Conservation (phyloP, 306 rosid species). For the Quercus cerris region DNA sequence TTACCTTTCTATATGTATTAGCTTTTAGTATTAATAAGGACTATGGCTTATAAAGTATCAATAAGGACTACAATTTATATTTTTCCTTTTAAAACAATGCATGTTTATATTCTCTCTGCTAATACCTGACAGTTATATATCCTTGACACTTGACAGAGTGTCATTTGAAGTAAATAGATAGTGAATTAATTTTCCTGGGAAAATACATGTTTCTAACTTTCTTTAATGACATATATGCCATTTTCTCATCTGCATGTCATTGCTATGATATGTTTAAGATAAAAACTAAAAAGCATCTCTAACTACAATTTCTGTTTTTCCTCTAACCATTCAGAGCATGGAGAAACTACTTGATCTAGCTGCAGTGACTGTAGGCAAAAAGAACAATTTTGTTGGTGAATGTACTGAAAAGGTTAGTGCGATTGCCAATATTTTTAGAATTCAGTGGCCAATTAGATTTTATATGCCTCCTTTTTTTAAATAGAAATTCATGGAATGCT, state of each 20-base stretch:
- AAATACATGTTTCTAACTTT: neutral
- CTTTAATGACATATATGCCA: neutral
- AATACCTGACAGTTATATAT: neutral
- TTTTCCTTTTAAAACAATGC: too few species aligned
- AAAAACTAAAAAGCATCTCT: conserved; percentile 3
- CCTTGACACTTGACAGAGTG: neutral
- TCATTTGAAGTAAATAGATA: neutral
- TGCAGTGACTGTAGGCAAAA: conserved; percentile 24
- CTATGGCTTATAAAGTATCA: too few species aligned
- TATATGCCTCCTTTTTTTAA: neutral
- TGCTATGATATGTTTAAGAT: conserved; percentile 9
- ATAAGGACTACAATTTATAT: too few species aligned
- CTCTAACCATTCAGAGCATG: conserved; percentile 61
- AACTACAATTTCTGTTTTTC: neutral
- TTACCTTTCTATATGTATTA: too few species aligned
- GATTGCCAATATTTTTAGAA: conserved; percentile 20
- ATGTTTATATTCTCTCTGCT: too few species aligned
- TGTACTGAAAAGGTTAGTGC: conserved; percentile 54
- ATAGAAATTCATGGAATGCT: neutral
- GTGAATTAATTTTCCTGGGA: neutral
- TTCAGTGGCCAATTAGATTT: conserved; percentile 9
- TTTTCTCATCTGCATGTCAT: conserved; percentile 13
- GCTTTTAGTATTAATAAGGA: too few species aligned
- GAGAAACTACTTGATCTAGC: conserved; percentile 47
- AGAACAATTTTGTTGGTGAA: conserved; percentile 28